phyloP scores from a whole-genome alignment of 2,329 filamentous ascomycete genomes.

The Sporothrix dimorphospora region DNA sequence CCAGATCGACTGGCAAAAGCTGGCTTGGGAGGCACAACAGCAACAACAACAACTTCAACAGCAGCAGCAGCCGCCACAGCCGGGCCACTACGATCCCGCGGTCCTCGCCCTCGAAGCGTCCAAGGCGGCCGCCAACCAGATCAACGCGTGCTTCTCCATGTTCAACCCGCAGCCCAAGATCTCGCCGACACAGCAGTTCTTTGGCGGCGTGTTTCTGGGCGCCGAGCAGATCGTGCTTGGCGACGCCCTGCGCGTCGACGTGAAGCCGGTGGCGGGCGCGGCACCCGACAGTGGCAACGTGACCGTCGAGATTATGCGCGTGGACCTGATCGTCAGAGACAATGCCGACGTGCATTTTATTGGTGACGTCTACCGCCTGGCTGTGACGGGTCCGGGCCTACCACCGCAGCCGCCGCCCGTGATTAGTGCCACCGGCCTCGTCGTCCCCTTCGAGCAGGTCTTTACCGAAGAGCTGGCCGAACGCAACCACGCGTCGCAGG shows the following conservation, averaged over 20 bases:
- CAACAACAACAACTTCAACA: constrained; percentile 30
- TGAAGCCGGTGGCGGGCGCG: constrained; percentile 30
- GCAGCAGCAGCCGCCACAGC: background rate
- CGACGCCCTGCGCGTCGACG: constrained; percentile 42
- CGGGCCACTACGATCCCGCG: constrained; percentile 23
- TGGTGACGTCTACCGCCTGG: constrained; percentile 39
- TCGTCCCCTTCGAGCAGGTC: constrained; percentile 31
- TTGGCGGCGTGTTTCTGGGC: constrained; percentile 43
- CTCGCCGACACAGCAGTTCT: constrained; percentile 34
- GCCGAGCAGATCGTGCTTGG: constrained; percentile 43
- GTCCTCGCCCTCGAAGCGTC: constrained; percentile 43
- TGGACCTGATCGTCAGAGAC: constrained; percentile 37
- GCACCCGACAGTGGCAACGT: constrained; percentile 72
- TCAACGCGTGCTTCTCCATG: constrained; percentile 43
- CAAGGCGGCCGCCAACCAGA: constrained; percentile 43
- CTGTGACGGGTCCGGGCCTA: constrained; percentile 25
- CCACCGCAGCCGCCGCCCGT: constrained; percentile 20
- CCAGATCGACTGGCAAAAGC: constrained; percentile 39
- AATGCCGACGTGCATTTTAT: constrained; percentile 36
- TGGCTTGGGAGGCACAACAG: constrained; percentile 33
- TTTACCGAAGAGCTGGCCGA: constrained; percentile 39
- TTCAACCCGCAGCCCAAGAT: constrained; percentile 39
- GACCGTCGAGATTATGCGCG: constrained; percentile 38
- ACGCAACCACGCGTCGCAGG: constrained; percentile 25
- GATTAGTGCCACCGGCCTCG: constrained; percentile 22